These are phyloP conservation scores for Rubia tinctorum DNA, from an alignment of 305 asterid species.

Conservation along the genomic window DNA sequence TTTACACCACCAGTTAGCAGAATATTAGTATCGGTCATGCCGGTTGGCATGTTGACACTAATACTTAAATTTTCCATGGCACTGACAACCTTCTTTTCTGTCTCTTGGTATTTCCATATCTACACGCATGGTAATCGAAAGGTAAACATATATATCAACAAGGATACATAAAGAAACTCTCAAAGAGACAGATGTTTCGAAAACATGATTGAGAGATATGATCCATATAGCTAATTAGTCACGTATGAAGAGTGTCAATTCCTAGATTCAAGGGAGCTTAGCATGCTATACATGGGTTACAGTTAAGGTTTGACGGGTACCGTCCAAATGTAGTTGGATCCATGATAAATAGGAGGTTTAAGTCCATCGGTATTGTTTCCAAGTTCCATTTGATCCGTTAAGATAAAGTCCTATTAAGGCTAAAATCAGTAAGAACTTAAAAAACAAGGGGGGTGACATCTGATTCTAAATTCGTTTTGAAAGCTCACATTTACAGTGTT, in stretches of 20 bases:
- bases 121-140: conserved; percentile 16
- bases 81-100: conserved; percentile 44
- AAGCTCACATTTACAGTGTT: neutral
- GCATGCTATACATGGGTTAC: neutral
- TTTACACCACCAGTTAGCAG: conserved; percentile 53
- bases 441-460: neutral
- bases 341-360: neutral
- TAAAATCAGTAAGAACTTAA: neutral
- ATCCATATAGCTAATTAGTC: conserved; percentile 3
- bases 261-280: neutral
- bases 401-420: neutral
- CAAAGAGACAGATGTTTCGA: neutral
- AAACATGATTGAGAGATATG: neutral
- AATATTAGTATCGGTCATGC: conserved; percentile 47
- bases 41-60: conserved; percentile 47
- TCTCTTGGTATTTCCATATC: conserved; percentile 66
- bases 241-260: neutral
- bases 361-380: neutral
- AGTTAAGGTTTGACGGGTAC: neutral
- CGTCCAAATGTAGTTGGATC: neutral
- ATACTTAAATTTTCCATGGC: conserved; percentile 57
- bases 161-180: neutral
- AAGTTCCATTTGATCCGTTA: neutral
- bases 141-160: neutral
- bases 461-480: neutral